Evolutionary conservation across 306 rosid genomes (phyloP), one percentile per base, ranked within the genome.

Genomic region (Castanea sativa): DNA sequence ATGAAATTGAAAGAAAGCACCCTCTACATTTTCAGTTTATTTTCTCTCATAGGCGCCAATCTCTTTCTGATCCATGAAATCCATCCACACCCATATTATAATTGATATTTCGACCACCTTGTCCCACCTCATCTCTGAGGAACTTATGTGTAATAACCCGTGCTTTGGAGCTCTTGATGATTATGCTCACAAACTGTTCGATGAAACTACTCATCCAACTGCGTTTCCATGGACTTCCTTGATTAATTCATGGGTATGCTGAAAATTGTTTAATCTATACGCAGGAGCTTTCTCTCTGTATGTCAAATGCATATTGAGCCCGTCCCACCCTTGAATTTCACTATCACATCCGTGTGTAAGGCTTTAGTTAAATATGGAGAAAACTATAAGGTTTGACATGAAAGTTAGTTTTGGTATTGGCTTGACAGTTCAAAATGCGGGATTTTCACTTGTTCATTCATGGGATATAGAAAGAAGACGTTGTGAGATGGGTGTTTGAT

Each of bases 321-420:
- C 15, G 3, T 70, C 38, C 52, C 12, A 33, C 74, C 70, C 19
- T 58, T 57, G 49, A 78, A 21, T 35, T 78, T 69, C 38, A 57
- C 76, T 23, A 18, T 78, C 27, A 41, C 70, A 1, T 70, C 60
- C 10, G 23, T 57, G 60, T 52, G 71, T 12, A 58, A 58, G 70
- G 81, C 30, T 69, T 78, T 78, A 78, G 76, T 74, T 19, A 33
- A 65, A 65, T 63, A 65, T 12, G 73, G 80, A 60, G 73, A 76
- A 76, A 56, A 51, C 29, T 76, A 43, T n/a, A 30, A 73, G 73
- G 80, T 64, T 76, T 3, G 64, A 19, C 55, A 49, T 76, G 21
- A 76, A 76, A 76, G 13, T 16, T 27, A 60, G 80, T 64, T 76
- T 51, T 13, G 63, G 64, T 51, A 51, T 55, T 29, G 80, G 30